These are phyloP conservation scores for Magnaporthiopsis rhizophila DNA, from an alignment of 2,329 filamentous ascomycete genomes.

Conservation along the genomic window DNA sequence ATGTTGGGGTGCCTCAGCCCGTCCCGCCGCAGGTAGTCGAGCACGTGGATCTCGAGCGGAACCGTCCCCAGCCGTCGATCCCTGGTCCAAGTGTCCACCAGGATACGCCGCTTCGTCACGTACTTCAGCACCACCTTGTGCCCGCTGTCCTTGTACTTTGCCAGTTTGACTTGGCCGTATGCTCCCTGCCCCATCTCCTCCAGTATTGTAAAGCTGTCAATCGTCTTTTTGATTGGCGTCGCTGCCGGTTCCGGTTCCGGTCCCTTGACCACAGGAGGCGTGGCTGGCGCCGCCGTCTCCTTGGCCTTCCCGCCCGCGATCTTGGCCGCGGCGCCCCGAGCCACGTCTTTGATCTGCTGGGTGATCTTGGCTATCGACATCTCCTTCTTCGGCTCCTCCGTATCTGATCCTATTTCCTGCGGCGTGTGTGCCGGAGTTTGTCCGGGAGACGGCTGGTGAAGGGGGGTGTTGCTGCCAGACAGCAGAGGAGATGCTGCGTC, in stretches of 20 bases:
- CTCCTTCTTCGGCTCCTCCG: constrained; percentile 37
- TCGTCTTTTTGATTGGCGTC: constrained; percentile 62
- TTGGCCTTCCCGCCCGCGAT: constrained; percentile 34
- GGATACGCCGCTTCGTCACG: constrained; percentile 90
- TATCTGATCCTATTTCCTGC: constrained; percentile 47
- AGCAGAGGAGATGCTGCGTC: constrained; percentile 56
- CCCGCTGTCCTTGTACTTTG: constrained; percentile 69
- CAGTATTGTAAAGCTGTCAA: constrained; percentile 82
- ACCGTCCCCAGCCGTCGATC: constrained; percentile 90
- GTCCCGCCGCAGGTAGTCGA: constrained; percentile 81
- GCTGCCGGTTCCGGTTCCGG: constrained; percentile 13
- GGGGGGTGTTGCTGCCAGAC: constrained; percentile 60
- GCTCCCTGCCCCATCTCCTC: constrained; percentile 99
- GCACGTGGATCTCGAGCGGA: constrained; percentile 90
- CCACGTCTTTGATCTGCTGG: constrained; percentile 49
- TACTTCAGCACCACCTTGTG: constrained; percentile 95
- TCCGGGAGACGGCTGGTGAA: constrained; percentile 71
- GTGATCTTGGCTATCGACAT: constrained; percentile 40
- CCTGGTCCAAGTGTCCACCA: constrained; percentile 97
- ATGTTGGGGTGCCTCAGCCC: constrained; percentile 61
- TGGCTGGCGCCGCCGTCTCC: constrained; percentile 18
- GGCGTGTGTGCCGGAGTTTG: constrained; percentile 55
- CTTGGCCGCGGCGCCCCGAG: constrained; percentile 45
- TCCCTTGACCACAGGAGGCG: constrained; percentile 24
- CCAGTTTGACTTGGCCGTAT: constrained; percentile 95